Evolutionary conservation across 1,139 yeast species (phyloP).

Genomic region (Sugiyamaella pinicola): DNA sequence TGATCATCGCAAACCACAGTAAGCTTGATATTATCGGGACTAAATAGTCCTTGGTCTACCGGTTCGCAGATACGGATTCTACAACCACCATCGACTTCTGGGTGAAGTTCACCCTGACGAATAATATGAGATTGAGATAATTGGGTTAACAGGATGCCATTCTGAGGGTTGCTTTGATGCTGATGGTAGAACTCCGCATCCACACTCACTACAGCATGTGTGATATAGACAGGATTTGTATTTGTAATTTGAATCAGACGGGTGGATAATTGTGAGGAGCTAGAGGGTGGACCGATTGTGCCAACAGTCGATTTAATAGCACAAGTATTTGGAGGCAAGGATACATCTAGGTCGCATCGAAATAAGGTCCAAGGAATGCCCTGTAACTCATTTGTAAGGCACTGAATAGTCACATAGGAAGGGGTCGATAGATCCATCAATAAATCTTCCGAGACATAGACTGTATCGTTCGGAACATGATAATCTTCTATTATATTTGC

Average conservation of each 20-base stretch:
- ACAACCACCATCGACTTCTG: constrained; percentile 28
- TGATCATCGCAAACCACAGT: constrained; percentile 50
- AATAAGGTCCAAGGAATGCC: constrained; percentile 30
- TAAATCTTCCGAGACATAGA: constrained; percentile 8
- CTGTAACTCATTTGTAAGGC: constrained; percentile 19
- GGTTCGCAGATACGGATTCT: constrained; percentile 68
- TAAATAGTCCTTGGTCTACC: constrained; percentile 61
- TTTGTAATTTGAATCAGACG: constrained; percentile 24
- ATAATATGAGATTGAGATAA: constrained; percentile 27
- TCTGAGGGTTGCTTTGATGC: constrained; percentile 9
- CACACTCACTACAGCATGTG: constrained; percentile 33
- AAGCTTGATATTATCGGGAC: constrained; percentile 50
- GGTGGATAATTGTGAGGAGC: neutral
- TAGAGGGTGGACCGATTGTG: constrained; percentile 21
- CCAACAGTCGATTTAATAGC: constrained; percentile 24
- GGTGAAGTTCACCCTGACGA: constrained; percentile 38
- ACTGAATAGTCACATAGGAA: constrained; percentile 25
- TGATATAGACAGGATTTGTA: constrained; percentile 29
- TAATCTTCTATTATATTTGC: constrained; percentile 9
- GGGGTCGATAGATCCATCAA: constrained; percentile 8
- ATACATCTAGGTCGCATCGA: constrained; percentile 23
- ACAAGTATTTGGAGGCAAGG: constrained; percentile 29
- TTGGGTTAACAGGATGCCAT: constrained; percentile 10
- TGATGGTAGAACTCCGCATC: constrained; percentile 31
- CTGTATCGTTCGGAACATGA: constrained; percentile 13